Percentiles rank a stretch among this genome's conserved stretches.
These are phyloP conservation scores for Fusarium xyrophilum DNA, from an alignment of 2,329 filamentous ascomycete species.

Conservation along the genomic window DNA sequence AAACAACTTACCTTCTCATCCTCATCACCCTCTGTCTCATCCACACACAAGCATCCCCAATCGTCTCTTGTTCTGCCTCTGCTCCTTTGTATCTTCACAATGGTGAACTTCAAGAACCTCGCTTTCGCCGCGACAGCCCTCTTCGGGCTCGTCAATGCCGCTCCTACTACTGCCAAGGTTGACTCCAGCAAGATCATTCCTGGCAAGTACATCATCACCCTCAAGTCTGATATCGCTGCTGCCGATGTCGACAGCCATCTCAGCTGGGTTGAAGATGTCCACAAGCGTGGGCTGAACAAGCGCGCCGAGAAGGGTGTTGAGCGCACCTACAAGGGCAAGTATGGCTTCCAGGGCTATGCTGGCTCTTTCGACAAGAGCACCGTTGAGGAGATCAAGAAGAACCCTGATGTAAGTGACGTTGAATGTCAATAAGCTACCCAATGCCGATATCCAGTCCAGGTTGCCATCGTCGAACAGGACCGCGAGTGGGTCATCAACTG, in stretches of 20 bases:
- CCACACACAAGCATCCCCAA: slow-evolving; percentile 16
- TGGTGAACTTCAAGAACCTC: slow-evolving; percentile 44
- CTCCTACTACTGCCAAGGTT: slow-evolving; percentile 34
- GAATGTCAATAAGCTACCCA: neutral
- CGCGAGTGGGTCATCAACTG: slow-evolving; percentile 41
- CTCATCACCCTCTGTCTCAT: slow-evolving; percentile 5
- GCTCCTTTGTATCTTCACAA: slow-evolving; percentile 27
- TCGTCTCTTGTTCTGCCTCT: neutral
- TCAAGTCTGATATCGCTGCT: slow-evolving; percentile 58
- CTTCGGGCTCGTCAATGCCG: slow-evolving; percentile 31
- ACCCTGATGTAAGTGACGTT: slow-evolving; percentile 49
- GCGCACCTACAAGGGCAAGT: slow-evolving; percentile 41
- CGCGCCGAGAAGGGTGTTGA: slow-evolving; percentile 50
- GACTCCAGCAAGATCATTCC: slow-evolving; percentile 41
- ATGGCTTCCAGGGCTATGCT: slow-evolving; percentile 51
- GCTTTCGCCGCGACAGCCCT: slow-evolving; percentile 38
- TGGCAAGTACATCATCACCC: slow-evolving; percentile 66
- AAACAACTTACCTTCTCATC: slow-evolving; percentile 8
- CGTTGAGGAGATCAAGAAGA: slow-evolving; percentile 51
- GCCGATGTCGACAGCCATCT: slow-evolving; percentile 57
- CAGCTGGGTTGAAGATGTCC: slow-evolving; percentile 57
- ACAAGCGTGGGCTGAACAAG: slow-evolving; percentile 60
- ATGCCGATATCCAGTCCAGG: slow-evolving; percentile 30
- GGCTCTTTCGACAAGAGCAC: slow-evolving; percentile 52
- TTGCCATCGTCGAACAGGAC: slow-evolving; percentile 43